These are phyloP conservation scores for Acanthamoeba castellanii DNA, from an alignment of 208 protist species.

Conservation along the genomic window DNA sequence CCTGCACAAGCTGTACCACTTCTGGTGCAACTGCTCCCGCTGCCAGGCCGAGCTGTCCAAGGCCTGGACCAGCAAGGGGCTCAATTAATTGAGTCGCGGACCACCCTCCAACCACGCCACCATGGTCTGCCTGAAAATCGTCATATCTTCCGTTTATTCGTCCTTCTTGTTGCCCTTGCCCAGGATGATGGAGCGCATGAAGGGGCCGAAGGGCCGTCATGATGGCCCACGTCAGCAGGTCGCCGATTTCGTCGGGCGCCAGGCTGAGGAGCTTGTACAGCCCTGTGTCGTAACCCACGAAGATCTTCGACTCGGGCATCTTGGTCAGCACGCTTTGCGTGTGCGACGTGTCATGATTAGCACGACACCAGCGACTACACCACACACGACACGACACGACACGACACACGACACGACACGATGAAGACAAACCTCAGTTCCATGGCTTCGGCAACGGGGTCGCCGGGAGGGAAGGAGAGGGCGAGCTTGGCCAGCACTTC, in stretches of 20 bases:
- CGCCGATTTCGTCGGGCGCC: slow-evolving; percentile 22
- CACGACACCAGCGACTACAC: too few species aligned
- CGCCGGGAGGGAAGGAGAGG: slow-evolving; percentile 15
- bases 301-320: slow-evolving; percentile 41
- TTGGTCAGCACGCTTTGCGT: neutral
- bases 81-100: too few species aligned
- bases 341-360: neutral
- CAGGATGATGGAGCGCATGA: slow-evolving; percentile 6
- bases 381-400: too few species aligned
- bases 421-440: neutral
- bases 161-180: neutral
- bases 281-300: slow-evolving; percentile 38
- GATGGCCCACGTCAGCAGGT: slow-evolving; percentile 2
- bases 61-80: slow-evolving; percentile 38
- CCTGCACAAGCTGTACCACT: slow-evolving; percentile 65
- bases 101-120: too few species aligned
- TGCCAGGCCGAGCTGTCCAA: slow-evolving; percentile 47
- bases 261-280: slow-evolving; percentile 10
- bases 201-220: neutral
- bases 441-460: slow-evolving; percentile 23
- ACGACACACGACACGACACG: too few species aligned
- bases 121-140: too few species aligned
- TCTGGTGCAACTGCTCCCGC: slow-evolving; percentile 59
- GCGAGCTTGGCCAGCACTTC: neutral
- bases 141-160: too few species aligned